Percentiles rank a stretch among this genome's conserved stretches.
phyloP scores from a whole-genome alignment of 2,329 filamentous ascomycete species.

The Neopestalotiopsis rosae region DNA sequence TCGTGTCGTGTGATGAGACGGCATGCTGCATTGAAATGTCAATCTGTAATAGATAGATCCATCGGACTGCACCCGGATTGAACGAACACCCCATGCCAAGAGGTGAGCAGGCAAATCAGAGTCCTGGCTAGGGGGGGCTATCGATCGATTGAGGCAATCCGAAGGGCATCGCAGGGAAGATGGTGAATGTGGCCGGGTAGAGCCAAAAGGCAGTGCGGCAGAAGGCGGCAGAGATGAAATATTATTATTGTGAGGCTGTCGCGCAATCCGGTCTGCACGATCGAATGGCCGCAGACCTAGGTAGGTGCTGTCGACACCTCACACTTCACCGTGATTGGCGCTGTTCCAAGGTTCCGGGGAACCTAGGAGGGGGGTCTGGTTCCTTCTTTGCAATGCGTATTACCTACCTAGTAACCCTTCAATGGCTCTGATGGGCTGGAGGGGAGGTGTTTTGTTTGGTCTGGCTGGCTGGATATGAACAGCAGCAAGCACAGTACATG shows the following conservation, averaged over 20 bases:
- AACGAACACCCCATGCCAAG: conserved; percentile 1
- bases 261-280: conserved; percentile 6
- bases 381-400: not conserved
- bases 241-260: conserved; percentile 17
- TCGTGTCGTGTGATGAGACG: conserved; percentile 15
- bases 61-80: not conserved
- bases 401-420: not conserved
- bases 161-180: not conserved
- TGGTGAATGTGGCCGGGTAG: not conserved
- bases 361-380: not conserved
- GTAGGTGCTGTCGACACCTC: conserved; percentile 8
- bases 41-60: conserved; percentile 10
- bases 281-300: conserved; percentile 13
- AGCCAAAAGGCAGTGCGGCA: not conserved
- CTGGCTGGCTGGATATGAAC: conserved; percentile 7
- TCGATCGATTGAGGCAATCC: conserved; percentile 7
- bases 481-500: conserved; percentile 6
- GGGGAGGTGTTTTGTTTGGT: not conserved
- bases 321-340: conserved; percentile 14
- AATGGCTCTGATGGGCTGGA: not conserved
- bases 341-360: not conserved
- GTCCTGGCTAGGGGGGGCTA: not conserved
- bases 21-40: conserved; percentile 11
- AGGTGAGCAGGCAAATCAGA: not conserved
- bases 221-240: conserved; percentile 13